Conservation (phyloP, 805 yeast species). For the Metschnikowia matae region DNA sequence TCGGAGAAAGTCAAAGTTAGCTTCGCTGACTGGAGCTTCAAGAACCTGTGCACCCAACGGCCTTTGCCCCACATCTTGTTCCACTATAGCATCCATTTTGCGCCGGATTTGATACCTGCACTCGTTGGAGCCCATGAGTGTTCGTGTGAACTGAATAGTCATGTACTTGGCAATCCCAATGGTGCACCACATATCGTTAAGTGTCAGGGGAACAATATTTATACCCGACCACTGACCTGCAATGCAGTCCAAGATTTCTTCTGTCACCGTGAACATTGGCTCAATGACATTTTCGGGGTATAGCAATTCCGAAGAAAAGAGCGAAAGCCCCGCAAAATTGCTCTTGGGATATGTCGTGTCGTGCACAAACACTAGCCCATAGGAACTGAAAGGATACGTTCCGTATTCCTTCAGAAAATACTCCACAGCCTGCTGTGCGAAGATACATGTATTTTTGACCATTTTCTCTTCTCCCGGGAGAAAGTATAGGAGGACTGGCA, state of each 20-base stretch:
- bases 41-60: conserved; percentile 75
- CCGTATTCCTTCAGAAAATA: conserved; percentile 85
- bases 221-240: conserved; percentile 94
- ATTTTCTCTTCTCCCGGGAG: conserved; percentile 54
- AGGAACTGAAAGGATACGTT: conserved; percentile 85
- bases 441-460: conserved; percentile 69
- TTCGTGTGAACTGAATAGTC: conserved; percentile 66
- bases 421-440: conserved; percentile 75
- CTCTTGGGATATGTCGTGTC: conserved; percentile 21
- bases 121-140: conserved; percentile 80
- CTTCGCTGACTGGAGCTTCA: conserved; percentile 56
- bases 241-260: conserved; percentile 60
- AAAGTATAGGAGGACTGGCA: conserved; percentile 54
- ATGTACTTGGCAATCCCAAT: conserved; percentile 81
- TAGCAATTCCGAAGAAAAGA: conserved; percentile 56
- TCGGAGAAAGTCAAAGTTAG: conserved; percentile 63
- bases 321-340: conserved; percentile 71
- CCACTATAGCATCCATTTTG: conserved; percentile 62
- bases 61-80: conserved; percentile 69
- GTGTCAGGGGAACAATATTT: conserved; percentile 74
- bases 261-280: conserved; percentile 69
- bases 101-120: conserved; percentile 66
- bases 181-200: conserved; percentile 85
- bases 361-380: conserved; percentile 67
- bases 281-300: conserved; percentile 76